Evolutionary conservation across 306 rosid genomes (phyloP).

Genomic region (Abrus precatorius): DNA sequence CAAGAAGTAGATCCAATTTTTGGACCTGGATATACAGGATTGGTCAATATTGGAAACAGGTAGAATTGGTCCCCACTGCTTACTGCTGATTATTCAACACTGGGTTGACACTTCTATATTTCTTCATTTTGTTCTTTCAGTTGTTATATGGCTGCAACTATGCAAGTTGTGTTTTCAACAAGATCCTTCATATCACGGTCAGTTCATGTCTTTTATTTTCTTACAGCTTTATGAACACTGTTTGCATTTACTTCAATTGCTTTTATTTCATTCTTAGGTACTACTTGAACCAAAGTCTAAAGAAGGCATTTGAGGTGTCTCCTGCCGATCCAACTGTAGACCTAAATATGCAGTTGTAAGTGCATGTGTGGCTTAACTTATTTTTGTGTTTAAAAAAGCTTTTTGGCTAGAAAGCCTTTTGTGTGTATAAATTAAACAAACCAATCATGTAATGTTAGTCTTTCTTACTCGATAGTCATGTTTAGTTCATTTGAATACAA

Average conservation of each 20-base stretch:
- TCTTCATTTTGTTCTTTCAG: constrained; percentile 67
- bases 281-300: constrained; percentile 61
- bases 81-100: constrained; percentile 31
- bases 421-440: neutral
- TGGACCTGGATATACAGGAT: constrained; percentile 97
- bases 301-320: constrained; percentile 72
- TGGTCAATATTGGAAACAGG: constrained; percentile 98
- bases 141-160: constrained; percentile 95
- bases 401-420: neutral
- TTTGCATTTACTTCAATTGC: constrained; percentile 38
- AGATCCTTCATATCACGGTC: constrained; percentile 73
- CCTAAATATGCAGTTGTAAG: constrained; percentile 85
- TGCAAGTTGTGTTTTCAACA: constrained; percentile 92
- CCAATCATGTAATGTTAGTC: neutral
- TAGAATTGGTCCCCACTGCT: constrained; percentile 45
- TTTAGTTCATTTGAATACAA: neutral
- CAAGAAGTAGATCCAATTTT: constrained; percentile 84
- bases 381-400: constrained; percentile 10
- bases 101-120: constrained; percentile 10
- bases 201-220: constrained; percentile 39
- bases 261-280: constrained; percentile 59
- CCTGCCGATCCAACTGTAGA: constrained; percentile 98
- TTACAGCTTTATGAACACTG: neutral
- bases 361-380: constrained; percentile 14
- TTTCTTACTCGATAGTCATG: constrained; percentile 4